Evolutionary conservation across 768 basidiomycete genomes (phyloP), one percentile per base, ranked within the genome.

Genomic region (Calocybe gangraenosa): DNA sequence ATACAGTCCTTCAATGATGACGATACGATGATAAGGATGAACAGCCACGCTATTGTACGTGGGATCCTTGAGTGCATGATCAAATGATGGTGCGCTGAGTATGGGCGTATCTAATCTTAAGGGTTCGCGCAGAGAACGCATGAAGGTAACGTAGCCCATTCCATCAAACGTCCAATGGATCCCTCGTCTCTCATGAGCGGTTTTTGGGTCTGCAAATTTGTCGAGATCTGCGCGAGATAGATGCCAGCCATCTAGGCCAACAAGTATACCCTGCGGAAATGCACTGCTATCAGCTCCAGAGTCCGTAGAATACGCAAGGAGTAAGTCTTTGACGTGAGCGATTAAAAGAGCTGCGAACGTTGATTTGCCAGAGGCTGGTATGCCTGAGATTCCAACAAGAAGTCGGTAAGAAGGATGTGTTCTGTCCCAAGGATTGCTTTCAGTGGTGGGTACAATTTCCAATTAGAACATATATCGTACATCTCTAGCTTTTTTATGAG

Each of bases 191-290:
- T 84, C 84, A 53, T 86, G 81, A 0, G 93, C 92, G 32, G 82
- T 74, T 42, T 75, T 70, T 0, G 92, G 84, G 60, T 96, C 82
- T 11, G 81, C 78, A 58, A 93, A 76, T 17, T 66, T 58, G 56
- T 89, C 89, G 20, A 98, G 78, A 51, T 88, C 81, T 3, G 79
- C 76, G 18, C 91, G 79, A 14, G 87, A 78, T 48, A 87, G 73
- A 61, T 98, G 94, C 92, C 92, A 98, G 9, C 95, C 94, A 59
- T 97, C 94, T 31, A 92, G 70, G 6, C 87, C 80, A 8, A 96
- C 78, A 34, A 91, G 75, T 23, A 87, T 70, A 3, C 82, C 88
- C 13, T 62, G 47, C 21, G 51, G 60, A 5, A 6, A 6, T 51
- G 31, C 34, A 18, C 7, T 47, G 13, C 39, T 41, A 40, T 39